Base-by-base conservation (phyloP, 306 rosid species). In the Castanospermum australe region DNA sequence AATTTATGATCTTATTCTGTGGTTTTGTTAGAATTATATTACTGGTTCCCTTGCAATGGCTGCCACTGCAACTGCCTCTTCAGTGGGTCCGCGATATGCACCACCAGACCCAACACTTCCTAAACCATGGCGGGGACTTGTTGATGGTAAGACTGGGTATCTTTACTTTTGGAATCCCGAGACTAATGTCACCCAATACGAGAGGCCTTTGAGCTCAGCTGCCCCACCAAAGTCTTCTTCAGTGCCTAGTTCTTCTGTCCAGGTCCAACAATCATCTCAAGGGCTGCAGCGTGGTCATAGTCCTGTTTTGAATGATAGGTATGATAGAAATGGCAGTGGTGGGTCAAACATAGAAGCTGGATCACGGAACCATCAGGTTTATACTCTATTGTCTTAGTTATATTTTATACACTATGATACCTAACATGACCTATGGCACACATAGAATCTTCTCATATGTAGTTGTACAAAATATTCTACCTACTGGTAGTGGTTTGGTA, bases 111-210 rank as follows among this genome's bases (percentile, higher is more conserved):
- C 99, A 6, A 89, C 98, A 9, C 98, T 96, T 9, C 99, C 99
- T 7, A 93, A 89, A 72, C 99, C 99, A 22, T 96, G 99, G 99
- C 81, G 78, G 61, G 99, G 99, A 68, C 94, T 96, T 41, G 98
- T 96, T 70, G 99, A 96, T 86, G 99, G 99, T 6, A 96, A 93
- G 88, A 96, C 99, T 5, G 99, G 99, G 60, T 96, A 91, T 81
- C 94, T 96, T 30, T 96, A 96, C 90, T 96, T 91, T 77, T 96
- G 99, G 99, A 96, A 96, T 84, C 99, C 99, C 0, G 99, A 88
- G 87, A 96, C 99, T 39, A 96, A 96, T 87, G 91, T 92, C 15
- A 96, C 99, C 30, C 99, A 96, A 75, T 96, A 96, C 18, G 99
- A 96, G 79, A 90, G 92, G 82, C 99, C 99, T 50, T 65, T 83